Percentiles rank a stretch among this genome's conserved stretches.
Conservation (phyloP, 192 early-diverging fungal genomes). For the Coemansia umbellata region DNA sequence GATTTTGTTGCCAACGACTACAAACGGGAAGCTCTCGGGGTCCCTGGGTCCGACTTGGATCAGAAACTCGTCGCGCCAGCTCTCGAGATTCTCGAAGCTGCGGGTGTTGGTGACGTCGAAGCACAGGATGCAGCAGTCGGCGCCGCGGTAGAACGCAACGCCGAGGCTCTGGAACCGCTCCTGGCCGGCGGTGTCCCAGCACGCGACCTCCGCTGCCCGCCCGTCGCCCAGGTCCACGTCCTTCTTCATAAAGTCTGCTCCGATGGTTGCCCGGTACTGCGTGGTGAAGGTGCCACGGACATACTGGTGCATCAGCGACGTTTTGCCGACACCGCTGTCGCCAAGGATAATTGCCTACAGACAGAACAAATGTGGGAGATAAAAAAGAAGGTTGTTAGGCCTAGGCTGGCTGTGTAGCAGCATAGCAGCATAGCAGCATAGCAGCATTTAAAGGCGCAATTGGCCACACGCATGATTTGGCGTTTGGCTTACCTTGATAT, state of each 20-base stretch:
- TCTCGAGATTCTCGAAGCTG: slow-evolving; percentile 93
- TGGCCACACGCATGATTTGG: too few relatives aligned
- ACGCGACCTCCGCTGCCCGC: slow-evolving; percentile 90
- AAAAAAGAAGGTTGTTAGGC: too few relatives aligned
- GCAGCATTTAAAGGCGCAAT: too few relatives aligned
- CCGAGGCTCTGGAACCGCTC: slow-evolving; percentile 98
- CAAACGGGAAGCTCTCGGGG: slow-evolving; percentile 98
- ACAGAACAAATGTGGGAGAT: too few relatives aligned
- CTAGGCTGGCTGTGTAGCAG: too few relatives aligned
- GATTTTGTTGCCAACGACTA: slow-evolving; percentile 99
- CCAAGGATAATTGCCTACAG: slow-evolving; percentile 49
- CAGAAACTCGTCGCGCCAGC: slow-evolving; percentile 98
- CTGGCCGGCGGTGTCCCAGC: slow-evolving; percentile 99
- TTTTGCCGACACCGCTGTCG: slow-evolving; percentile 87
- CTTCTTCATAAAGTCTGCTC: slow-evolving; percentile 98
- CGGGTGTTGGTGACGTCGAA: slow-evolving; percentile 95
- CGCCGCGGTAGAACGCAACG: slow-evolving; percentile 98
- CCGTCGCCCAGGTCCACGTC: slow-evolving; percentile 89
- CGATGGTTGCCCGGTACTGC: slow-evolving; percentile 99
- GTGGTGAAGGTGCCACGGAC: slow-evolving; percentile 95
- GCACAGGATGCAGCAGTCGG: slow-evolving; percentile 97
- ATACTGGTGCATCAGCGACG: slow-evolving; percentile 99
- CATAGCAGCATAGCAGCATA: too few relatives aligned
- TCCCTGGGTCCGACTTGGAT: slow-evolving; percentile 90
- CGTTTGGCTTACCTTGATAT: slow-evolving; percentile 36